phyloP scores from a whole-genome alignment of 345 rosid species.

The Arabis hirsuta region DNA sequence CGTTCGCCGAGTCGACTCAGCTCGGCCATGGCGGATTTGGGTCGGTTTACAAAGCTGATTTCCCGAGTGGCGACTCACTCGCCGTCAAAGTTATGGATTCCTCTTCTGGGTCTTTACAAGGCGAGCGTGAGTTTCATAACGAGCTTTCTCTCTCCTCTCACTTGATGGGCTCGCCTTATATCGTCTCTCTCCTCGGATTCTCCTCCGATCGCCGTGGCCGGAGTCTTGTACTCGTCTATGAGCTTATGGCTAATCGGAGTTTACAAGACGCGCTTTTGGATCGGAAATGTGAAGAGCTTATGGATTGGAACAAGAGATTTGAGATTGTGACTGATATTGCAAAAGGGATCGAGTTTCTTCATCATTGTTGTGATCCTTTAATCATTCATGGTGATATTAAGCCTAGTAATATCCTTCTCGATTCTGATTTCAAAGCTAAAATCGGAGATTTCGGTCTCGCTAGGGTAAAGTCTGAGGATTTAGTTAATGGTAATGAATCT shows the following conservation, averaged over 20 bases:
- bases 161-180: conserved; percentile 61
- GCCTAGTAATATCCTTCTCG: conserved; percentile 69
- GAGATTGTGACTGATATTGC: conserved; percentile 66
- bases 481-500: conserved; percentile 35
- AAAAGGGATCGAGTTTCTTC: conserved; percentile 79
- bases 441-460: conserved; percentile 84
- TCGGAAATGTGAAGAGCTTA: conserved; percentile 75
- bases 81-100: conserved; percentile 81
- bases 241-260: conserved; percentile 79
- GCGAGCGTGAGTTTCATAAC: conserved; percentile 82
- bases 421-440: conserved; percentile 61
- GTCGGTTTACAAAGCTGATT: conserved; percentile 63
- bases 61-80: conserved; percentile 48
- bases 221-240: conserved; percentile 62
- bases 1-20: conserved; percentile 72
- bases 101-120: conserved; percentile 61
- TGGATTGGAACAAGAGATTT: conserved; percentile 60
- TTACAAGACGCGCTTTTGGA: conserved; percentile 68
- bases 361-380: conserved; percentile 57
- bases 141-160: conserved; percentile 74
- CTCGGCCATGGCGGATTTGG: conserved; percentile 98
- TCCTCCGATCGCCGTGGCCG: conserved; percentile 61
- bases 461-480: conserved; percentile 61
- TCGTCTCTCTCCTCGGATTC: conserved; percentile 71
- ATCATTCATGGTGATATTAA: conserved; percentile 75